phyloP scores from a whole-genome alignment of 148 eudicot genomes.

The Selenicereus undatus region DNA sequence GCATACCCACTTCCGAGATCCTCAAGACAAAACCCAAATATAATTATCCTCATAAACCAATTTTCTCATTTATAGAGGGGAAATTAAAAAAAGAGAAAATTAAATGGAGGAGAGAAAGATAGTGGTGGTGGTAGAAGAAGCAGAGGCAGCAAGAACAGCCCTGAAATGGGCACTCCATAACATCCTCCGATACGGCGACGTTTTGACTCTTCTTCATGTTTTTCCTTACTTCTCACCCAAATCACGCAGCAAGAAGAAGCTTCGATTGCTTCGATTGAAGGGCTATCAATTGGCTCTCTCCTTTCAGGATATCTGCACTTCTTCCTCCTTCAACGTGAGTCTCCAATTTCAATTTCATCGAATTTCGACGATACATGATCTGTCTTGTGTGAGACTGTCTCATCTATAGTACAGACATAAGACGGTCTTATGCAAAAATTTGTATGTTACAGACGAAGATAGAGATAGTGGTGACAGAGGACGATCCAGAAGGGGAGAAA shows the following conservation, averaged over 20 bases:
- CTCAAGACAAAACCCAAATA: neutral
- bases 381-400: neutral
- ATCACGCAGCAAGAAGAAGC: conserved; percentile 52
- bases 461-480: conserved; percentile 86
- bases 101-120: conserved; percentile 59
- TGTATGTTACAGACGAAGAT: conserved; percentile 60
- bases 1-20: neutral
- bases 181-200: conserved; percentile 66
- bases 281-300: conserved; percentile 84
- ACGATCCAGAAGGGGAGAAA: conserved; percentile 62
- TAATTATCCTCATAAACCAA: neutral
- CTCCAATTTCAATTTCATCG: neutral
- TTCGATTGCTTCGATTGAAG: conserved; percentile 47
- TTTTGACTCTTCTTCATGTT: conserved; percentile 69
- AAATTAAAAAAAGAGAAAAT: neutral
- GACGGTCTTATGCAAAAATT: neutral
- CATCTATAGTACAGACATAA: neutral
- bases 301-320: conserved; percentile 62
- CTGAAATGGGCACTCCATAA: conserved; percentile 74
- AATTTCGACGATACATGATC: neutral
- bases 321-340: conserved; percentile 62
- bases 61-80: neutral
- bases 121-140: conserved; percentile 89
- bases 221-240: conserved; percentile 32
- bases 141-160: conserved; percentile 70